Evolutionary conservation across 1,139 yeast genomes (phyloP).

Genomic region (Keqinozyma sinolaborantium): DNA sequence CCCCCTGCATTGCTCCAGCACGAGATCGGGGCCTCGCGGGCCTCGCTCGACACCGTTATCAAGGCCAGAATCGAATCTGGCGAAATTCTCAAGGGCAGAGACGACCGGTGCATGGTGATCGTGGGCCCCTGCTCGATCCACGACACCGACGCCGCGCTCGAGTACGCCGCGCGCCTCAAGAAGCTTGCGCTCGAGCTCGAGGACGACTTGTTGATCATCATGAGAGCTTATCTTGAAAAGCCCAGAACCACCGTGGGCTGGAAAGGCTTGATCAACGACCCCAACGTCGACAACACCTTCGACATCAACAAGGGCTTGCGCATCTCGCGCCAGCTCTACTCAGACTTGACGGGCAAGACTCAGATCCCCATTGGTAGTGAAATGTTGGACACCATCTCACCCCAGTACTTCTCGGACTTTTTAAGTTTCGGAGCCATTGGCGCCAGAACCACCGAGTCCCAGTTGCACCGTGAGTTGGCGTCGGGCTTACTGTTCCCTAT

Average conservation of each 20-base stretch:
- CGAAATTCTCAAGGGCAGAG: conserved; percentile 65
- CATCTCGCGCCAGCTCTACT: conserved; percentile 80
- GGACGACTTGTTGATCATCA: conserved; percentile 75
- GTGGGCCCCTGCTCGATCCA: conserved; percentile 97
- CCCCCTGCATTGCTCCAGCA: conserved; percentile 84
- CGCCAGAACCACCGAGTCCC: conserved; percentile 98
- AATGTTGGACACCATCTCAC: conserved; percentile 97
- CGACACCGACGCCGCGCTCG: conserved; percentile 85
- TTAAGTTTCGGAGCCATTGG: conserved; percentile 97
- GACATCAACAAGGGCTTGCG: conserved; percentile 94
- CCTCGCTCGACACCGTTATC: conserved; percentile 64
- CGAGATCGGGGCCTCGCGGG: conserved; percentile 67
- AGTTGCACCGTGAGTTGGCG: conserved; percentile 94
- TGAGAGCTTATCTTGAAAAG: conserved; percentile 97
- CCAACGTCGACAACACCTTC: conserved; percentile 88
- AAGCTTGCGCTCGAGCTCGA: conserved; percentile 64
- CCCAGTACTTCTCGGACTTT: conserved; percentile 92
- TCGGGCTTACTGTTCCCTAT: conserved; percentile 97
- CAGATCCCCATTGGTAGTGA: conserved; percentile 89
- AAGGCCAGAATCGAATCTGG: conserved; percentile 75
- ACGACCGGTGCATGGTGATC: conserved; percentile 81
- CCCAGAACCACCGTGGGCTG: conserved; percentile 99
- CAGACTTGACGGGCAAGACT: conserved; percentile 71
- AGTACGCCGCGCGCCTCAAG: conserved; percentile 73
- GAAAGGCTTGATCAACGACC: conserved; percentile 98